Evolutionary conservation across 805 yeast species (phyloP).

Genomic region (Ogataea nakhonphanomensis): DNA sequence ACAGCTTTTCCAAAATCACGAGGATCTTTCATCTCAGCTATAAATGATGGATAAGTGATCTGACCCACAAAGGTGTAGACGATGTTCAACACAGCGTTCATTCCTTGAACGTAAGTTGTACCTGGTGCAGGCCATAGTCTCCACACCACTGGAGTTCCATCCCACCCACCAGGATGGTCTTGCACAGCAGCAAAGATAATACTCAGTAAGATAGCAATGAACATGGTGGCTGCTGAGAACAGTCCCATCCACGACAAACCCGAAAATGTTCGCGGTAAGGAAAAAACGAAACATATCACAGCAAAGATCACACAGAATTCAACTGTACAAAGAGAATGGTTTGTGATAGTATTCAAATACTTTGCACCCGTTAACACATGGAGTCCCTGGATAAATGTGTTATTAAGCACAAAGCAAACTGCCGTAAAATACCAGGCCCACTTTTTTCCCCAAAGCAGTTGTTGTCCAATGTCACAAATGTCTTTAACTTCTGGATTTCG

Average conservation of each 20-base stretch:
- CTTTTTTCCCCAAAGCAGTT: conserved; percentile 46
- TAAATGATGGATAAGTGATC: conserved; percentile 60
- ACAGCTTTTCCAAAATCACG: conserved; percentile 56
- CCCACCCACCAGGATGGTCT: conserved; percentile 42
- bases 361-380: conserved; percentile 61
- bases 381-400: conserved; percentile 54
- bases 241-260: conserved; percentile 49
- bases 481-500: conserved; percentile 49
- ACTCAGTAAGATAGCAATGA: conserved; percentile 49
- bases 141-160: conserved; percentile 39
- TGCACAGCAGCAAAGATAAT: conserved; percentile 54
- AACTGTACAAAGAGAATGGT: conserved; percentile 47
- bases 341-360: conserved; percentile 51
- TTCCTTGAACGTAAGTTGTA: conserved; percentile 50
- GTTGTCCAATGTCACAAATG: conserved; percentile 59
- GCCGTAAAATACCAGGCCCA: conserved; percentile 60
- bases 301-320: conserved; percentile 49
- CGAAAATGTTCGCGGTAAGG: conserved; percentile 56
- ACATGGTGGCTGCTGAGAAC: conserved; percentile 56
- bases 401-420: conserved; percentile 49
- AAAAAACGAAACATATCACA: conserved; percentile 46
- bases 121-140: conserved; percentile 49
- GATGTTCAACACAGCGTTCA: conserved; percentile 56
- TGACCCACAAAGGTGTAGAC: conserved; percentile 65
- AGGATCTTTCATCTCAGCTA: conserved; percentile 56